Evolutionary conservation across 176 grass and related monocot genomes (phyloP).

Genomic region (Sorghum bicolor): Sorghum_bicolor_NCBIv3 NC_012871.2:2782501-2783000

Average conservation of each 20-base stretch:
- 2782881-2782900: slow-evolving; percentile 50
- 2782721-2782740: neutral
- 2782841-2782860: slow-evolving; percentile 37
- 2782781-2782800: slow-evolving; percentile 17
- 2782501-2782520: neutral
- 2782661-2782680: neutral
- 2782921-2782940: slow-evolving; percentile 38
- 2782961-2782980: neutral
- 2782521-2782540: neutral
- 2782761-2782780: neutral
- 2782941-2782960: slow-evolving; percentile 29
- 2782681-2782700: neutral
- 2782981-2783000: slow-evolving; percentile 20
- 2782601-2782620: slow-evolving; percentile 36
- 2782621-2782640: slow-evolving; percentile 7
- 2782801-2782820: slow-evolving; percentile 21
- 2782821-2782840: slow-evolving; percentile 21
- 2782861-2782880: slow-evolving; percentile 46
- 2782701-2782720: neutral
- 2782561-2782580: slow-evolving; percentile 1
- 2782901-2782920: slow-evolving; percentile 15
- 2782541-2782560: slow-evolving; percentile 19
- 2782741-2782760: neutral
- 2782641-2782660: no score
- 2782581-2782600: neutral